Evolutionary conservation across 2,329 filamentous ascomycete genomes (phyloP).

Genomic region (Colletotrichum cuscutae): DNA sequence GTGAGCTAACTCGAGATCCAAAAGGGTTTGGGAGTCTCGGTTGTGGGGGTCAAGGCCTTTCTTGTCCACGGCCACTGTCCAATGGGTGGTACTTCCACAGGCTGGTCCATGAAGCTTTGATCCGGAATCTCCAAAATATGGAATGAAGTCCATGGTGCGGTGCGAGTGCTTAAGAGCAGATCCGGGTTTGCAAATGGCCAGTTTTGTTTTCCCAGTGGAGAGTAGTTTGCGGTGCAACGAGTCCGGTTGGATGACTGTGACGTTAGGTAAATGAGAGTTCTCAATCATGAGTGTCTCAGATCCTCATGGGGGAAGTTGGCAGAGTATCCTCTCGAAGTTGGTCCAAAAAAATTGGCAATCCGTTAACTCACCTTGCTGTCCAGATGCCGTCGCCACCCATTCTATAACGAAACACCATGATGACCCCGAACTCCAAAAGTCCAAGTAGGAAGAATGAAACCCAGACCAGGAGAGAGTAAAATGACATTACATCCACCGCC

Average conservation of each 20-base stretch:
- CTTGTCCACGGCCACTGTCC: conserved; percentile 1
- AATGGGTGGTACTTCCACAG: conserved; percentile 22
- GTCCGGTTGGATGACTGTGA: conserved; percentile 14
- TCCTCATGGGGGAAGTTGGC: neutral
- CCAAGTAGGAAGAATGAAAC: conserved; percentile 31
- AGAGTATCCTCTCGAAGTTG: neutral
- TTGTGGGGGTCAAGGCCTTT: neutral
- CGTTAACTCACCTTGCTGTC: conserved; percentile 37
- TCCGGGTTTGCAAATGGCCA: conserved; percentile 6
- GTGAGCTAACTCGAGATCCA: conserved; percentile 4
- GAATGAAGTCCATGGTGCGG: conserved; percentile 6
- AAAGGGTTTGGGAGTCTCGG: neutral
- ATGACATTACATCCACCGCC: conserved; percentile 31
- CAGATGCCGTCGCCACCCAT: conserved; percentile 30
- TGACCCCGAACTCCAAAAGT: conserved; percentile 34
- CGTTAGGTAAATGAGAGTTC: conserved; percentile 14
- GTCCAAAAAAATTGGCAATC: conserved; percentile 33
- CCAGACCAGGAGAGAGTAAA: conserved; percentile 28
- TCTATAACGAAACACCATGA: conserved; percentile 31
- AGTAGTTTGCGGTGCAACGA: neutral
- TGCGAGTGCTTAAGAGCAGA: conserved; percentile 1
- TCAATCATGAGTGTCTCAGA: neutral
- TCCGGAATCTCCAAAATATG: neutral
- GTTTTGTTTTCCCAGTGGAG: neutral
- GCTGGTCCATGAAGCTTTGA: neutral